These are phyloP conservation scores for Saturnispora dispora DNA, from an alignment of 805 yeast genomes.

Conservation along the genomic window DNA sequence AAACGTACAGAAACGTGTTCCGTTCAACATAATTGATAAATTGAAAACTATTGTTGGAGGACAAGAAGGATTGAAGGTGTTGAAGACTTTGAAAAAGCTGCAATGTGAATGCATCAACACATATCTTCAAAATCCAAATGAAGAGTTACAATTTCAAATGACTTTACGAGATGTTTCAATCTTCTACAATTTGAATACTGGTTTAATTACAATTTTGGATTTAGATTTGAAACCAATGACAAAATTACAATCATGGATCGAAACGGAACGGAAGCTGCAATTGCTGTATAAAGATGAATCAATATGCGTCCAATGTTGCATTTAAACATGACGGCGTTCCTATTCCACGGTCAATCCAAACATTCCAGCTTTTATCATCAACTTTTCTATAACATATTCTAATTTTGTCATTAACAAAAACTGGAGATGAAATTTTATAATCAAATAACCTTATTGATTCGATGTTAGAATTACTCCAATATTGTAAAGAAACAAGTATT, in stretches of 20 bases:
- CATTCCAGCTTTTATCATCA: constrained; percentile 9
- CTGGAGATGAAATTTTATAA: constrained; percentile 44
- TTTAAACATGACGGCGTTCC: constrained; percentile 14
- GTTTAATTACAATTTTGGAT: constrained; percentile 31
- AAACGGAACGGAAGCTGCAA: constrained; percentile 18
- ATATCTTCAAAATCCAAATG: constrained; percentile 29
- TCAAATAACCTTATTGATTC: constrained; percentile 22
- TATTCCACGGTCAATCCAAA: constrained; percentile 22
- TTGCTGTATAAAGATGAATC: constrained; percentile 4
- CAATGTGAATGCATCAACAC: constrained; percentile 33
- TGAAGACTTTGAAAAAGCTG: constrained; percentile 20
- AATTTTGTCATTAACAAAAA: constrained; percentile 34
- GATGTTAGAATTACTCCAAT: constrained; percentile 21
- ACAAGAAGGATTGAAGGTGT: constrained; percentile 5
- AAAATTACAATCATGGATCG: constrained; percentile 38
- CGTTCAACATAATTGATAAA: background rate
- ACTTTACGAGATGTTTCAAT: constrained; percentile 46
- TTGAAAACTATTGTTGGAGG: constrained; percentile 6
- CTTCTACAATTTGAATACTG: constrained; percentile 31
- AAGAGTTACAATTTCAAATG: constrained; percentile 38
- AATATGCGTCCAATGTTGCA: constrained; percentile 8
- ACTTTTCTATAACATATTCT: constrained; percentile 18
- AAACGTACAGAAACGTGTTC: constrained; percentile 3
- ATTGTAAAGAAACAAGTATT: constrained; percentile 49
- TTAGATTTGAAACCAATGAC: constrained; percentile 38